Percentiles rank a stretch among this genome's conserved stretches.
Evolutionary conservation across 805 yeast species (phyloP).

Genomic region (Teunomyces pallodes): DNA sequence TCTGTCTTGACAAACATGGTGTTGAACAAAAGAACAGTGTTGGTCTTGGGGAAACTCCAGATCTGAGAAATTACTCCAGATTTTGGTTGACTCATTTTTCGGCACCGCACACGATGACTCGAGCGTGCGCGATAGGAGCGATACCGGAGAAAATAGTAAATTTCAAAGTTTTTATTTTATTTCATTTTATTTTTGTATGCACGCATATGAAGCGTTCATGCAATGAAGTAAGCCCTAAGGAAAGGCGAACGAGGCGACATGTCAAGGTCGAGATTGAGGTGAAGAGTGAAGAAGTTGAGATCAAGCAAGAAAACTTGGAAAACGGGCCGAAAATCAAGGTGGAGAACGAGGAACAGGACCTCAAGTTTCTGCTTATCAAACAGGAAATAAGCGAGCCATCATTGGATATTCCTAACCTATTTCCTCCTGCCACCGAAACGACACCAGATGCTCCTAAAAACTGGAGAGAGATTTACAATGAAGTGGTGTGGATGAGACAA

Average conservation of each 20-base stretch:
- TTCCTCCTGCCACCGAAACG: not conserved
- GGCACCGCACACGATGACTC: not conserved
- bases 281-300: not conserved
- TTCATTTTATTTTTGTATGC: not conserved
- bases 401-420: not conserved
- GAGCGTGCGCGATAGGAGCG: not conserved
- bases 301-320: not conserved
- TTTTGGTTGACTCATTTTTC: constrained; percentile 3
- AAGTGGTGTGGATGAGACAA: constrained; percentile 64
- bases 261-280: constrained; percentile 2
- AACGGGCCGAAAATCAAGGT: too few relatives aligned
- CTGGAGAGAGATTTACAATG: constrained; percentile 57
- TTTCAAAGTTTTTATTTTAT: not conserved
- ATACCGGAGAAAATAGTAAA: too few relatives aligned
- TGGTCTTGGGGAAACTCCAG: not conserved
- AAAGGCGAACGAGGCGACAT: not conserved
- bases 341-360: too few relatives aligned
- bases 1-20: not conserved
- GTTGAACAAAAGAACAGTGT: not conserved
- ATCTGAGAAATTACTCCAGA: not conserved
- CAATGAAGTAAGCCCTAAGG: not conserved
- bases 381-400: not conserved
- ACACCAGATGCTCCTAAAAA: constrained; percentile 30
- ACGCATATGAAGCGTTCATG: not conserved
- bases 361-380: not conserved